These are phyloP conservation scores for Chlamydomonas reinhardtii DNA, from an alignment of 163 green algal genomes.

Conservation along the genomic window DNA sequence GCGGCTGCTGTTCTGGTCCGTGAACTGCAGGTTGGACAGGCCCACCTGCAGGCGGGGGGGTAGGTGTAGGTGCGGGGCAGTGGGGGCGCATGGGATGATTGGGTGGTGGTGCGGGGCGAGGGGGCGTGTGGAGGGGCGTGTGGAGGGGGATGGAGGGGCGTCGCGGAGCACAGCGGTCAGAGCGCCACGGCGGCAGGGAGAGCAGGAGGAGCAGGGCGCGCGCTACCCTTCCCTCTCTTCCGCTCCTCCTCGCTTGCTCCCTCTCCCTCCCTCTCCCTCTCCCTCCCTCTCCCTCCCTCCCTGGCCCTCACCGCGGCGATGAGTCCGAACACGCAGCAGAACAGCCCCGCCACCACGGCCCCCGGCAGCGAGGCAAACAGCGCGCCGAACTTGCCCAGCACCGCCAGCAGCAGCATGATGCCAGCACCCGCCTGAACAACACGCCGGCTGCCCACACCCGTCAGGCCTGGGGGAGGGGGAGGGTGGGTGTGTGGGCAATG, in stretches of 20 bases:
- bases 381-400: slow-evolving; percentile 83
- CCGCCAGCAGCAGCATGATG: slow-evolving; percentile 71
- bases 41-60: slow-evolving; percentile 23
- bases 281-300: not conserved
- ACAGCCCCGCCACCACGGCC: slow-evolving; percentile 72
- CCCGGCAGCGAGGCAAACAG: slow-evolving; percentile 79
- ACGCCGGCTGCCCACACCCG: slow-evolving; percentile 69
- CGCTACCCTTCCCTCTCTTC: no score
- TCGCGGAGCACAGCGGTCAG: no score
- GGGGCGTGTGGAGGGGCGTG: no score
- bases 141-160: no score
- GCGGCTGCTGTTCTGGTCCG: slow-evolving; percentile 68
- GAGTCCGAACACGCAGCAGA: slow-evolving; percentile 73
- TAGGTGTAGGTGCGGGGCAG: not conserved
- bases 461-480: slow-evolving; percentile 61
- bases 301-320: slow-evolving; percentile 46
- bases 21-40: slow-evolving; percentile 60
- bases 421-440: slow-evolving; percentile 72
- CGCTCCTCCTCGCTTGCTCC: not conserved
- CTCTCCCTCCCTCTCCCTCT: not conserved
- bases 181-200: no score
- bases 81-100: not conserved
- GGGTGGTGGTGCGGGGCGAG: no score
- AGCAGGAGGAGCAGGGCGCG: no score
- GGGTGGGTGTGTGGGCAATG: not conserved